phyloP scores from a whole-genome alignment of 1,284 basidiomycete species.

The Ustilago bromivora region DNA sequence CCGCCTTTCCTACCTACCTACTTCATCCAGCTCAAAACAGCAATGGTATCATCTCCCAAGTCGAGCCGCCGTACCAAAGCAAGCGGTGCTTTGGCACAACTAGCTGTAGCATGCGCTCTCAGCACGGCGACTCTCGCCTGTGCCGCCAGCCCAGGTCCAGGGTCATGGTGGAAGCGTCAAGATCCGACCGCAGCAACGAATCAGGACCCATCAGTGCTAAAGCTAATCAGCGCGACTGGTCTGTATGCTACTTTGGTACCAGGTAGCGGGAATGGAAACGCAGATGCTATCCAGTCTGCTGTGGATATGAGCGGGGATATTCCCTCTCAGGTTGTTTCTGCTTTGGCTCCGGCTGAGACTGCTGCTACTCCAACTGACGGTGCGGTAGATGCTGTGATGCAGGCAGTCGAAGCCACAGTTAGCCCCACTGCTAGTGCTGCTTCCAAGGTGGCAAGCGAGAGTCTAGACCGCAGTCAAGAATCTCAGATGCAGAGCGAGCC shows the following conservation, averaged over 20 bases:
- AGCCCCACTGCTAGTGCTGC: background rate
- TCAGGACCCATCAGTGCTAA: slow-evolving; percentile 24
- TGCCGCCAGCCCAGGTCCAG: slow-evolving; percentile 10
- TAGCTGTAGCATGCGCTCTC: slow-evolving; percentile 20
- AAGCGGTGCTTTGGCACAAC: slow-evolving; percentile 13
- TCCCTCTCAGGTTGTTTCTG: slow-evolving; percentile 1
- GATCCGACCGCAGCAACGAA: background rate
- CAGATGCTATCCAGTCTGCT: slow-evolving; percentile 29
- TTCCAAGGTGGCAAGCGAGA: slow-evolving; percentile 32
- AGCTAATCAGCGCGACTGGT: slow-evolving; percentile 39
- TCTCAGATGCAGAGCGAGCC: slow-evolving; percentile 18
- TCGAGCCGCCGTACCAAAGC: background rate
- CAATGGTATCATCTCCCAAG: background rate
- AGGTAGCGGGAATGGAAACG: slow-evolving; percentile 14
- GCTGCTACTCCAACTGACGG: slow-evolving; percentile 2
- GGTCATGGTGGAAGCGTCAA: slow-evolving; percentile 36
- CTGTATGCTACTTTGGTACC: slow-evolving; percentile 31
- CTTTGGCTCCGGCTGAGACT: slow-evolving; percentile 4
- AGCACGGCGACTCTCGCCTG: slow-evolving; percentile 4
- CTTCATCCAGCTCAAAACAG: background rate
- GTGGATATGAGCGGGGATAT: slow-evolving; percentile 38
- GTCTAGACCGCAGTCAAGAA: slow-evolving; percentile 8
- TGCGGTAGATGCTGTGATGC: background rate
- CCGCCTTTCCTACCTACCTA: background rate
- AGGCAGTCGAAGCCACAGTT: slow-evolving; percentile 23